These are phyloP conservation scores for Stachybotrys elegans DNA, from an alignment of 2,329 filamentous ascomycete species.

Conservation along the genomic window DNA sequence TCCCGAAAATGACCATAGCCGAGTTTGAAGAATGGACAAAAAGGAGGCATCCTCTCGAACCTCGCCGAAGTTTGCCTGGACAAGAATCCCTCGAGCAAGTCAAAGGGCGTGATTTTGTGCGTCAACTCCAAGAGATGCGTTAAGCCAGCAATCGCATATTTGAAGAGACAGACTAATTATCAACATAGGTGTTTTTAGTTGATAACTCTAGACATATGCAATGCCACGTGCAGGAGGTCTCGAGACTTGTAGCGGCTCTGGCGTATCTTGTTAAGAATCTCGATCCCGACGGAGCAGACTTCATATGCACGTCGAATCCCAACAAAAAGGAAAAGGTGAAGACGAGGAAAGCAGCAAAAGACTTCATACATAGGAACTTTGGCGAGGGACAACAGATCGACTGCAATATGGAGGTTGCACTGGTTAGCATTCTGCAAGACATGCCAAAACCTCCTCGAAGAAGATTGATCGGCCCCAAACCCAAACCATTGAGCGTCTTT, in stretches of 20 bases:
- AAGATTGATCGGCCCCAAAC: background rate
- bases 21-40: background rate
- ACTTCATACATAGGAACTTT: background rate
- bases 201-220: background rate
- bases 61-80: background rate
- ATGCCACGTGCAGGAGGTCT: background rate
- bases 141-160: too few relatives aligned
- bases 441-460: background rate
- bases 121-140: background rate
- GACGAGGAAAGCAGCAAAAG: background rate
- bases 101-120: background rate
- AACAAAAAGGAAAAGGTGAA: background rate
- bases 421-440: background rate
- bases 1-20: background rate
- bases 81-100: background rate
- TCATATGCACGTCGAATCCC: background rate
- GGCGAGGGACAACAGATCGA: background rate
- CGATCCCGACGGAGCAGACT: background rate
- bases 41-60: background rate
- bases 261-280: background rate
- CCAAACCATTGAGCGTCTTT: background rate
- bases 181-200: background rate
- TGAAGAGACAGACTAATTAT: background rate
- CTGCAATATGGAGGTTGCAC: background rate
- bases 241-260: background rate